Percentiles rank a stretch among this genome's conserved stretches.
phyloP scores from a whole-genome alignment of 2,329 filamentous ascomycete genomes.

The Zopfia rhizophila region DNA sequence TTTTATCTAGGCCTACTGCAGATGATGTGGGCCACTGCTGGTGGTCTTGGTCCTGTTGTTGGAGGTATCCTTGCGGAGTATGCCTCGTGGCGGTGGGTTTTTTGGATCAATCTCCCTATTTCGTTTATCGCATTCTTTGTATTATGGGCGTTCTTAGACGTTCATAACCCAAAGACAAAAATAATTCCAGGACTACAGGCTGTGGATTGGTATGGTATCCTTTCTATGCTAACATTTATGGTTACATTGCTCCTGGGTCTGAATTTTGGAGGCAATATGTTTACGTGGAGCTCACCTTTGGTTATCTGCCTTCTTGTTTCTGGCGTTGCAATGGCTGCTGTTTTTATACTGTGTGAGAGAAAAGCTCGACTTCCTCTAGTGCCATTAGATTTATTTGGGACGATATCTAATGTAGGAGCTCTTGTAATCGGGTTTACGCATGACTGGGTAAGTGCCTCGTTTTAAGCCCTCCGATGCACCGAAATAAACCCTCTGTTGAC shows the following conservation, averaged over 20 bases:
- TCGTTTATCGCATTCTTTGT: conserved; percentile 57
- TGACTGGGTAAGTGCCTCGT: conserved; percentile 49
- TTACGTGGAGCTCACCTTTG: conserved; percentile 61
- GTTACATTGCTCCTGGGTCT: conserved; percentile 61
- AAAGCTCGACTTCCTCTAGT: conserved; percentile 72
- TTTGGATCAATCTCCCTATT: conserved; percentile 52
- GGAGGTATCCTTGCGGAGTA: conserved; percentile 58
- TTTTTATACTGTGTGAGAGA: conserved; percentile 69
- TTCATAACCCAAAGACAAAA: conserved; percentile 61
- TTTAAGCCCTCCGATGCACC: conserved; percentile 55
- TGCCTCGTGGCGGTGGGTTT: conserved; percentile 60
- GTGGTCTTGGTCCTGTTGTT: conserved; percentile 60
- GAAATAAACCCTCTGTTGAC: neutral
- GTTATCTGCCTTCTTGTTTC: conserved; percentile 64
- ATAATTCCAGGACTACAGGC: conserved; percentile 55
- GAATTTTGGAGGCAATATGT: conserved; percentile 60
- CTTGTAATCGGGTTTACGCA: conserved; percentile 59
- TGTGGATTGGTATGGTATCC: conserved; percentile 62
- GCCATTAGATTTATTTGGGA: conserved; percentile 68
- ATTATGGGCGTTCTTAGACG: conserved; percentile 59
- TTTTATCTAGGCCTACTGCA: conserved; percentile 10
- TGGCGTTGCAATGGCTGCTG: conserved; percentile 53
- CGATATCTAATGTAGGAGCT: conserved; percentile 64
- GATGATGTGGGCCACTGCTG: conserved; percentile 61
- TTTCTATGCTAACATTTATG: conserved; percentile 57